Evolutionary conservation across 352 stramenopile genomes (phyloP), one percentile per base, ranked within the genome.

Genomic region (Phytophthora multivora): DNA sequence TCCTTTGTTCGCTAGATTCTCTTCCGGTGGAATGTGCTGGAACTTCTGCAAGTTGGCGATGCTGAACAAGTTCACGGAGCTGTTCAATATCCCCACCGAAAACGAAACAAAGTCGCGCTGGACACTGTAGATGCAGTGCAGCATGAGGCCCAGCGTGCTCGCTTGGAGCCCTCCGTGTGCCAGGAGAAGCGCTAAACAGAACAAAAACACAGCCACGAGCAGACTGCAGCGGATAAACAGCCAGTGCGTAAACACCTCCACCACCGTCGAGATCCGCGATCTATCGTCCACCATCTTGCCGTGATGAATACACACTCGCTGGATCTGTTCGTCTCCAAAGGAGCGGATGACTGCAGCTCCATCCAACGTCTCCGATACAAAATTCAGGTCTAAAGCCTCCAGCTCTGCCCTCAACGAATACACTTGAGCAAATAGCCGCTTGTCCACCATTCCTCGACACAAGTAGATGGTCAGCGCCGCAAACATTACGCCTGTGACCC

Each of bases 21-120:
- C 59, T 53, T 81, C 73, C 5, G 59, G 53, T 7, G 87, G 67
- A 33, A 86, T 82, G 42, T 91, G 89, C 46, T 84, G 86, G 3
- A 94, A 63, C n/a, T 80, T 69, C 6, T 71, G 50, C 2, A 80
- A 41, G 47, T 75, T 75, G 19, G 54, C 62, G n/a, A 80, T 68
- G 15, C 65, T 75, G 11, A 70, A 70, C 55, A 80, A 52, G 36
- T 75, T 59, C 4, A 75, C 64, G n/a, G 71, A 77, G 21, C 50
- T 65, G 19, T 74, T 75, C 16, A 77, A 40, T 13, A 80, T 63
- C 0, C 64, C 71, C 5, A 63, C 55, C 3, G 69, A 77, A 33
- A 80, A 73, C 10, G 63, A 56, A 5, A 77, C 50, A 18, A 80
- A 66, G 39, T 80, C 65, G 48, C 59, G 65, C 28, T 80, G 68